These are phyloP conservation scores for Venturia nashicola DNA, from an alignment of 2,329 filamentous ascomycete genomes.

Conservation along the genomic window DNA sequence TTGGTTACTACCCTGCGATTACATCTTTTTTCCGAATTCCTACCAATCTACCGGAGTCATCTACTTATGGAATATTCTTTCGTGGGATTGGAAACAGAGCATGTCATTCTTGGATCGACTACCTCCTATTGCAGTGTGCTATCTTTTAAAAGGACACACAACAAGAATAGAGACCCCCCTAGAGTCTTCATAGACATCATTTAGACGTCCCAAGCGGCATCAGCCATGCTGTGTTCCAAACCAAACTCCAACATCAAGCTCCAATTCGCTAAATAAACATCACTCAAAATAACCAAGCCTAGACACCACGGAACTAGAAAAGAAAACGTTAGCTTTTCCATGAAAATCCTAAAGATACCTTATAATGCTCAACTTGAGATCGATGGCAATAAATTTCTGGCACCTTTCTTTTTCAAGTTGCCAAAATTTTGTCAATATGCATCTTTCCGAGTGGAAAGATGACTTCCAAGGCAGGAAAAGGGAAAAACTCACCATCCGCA, in stretches of 20 bases:
- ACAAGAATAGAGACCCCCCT: background rate
- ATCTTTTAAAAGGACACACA: background rate
- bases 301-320: constrained; percentile 5
- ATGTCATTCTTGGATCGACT: background rate
- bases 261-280: background rate
- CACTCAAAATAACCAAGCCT: background rate
- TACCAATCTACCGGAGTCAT: too few species aligned
- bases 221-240: background rate
- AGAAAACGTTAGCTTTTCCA: background rate
- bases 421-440: too few species aligned
- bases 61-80: too few species aligned
- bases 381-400: background rate
- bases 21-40: too few species aligned
- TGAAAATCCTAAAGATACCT: background rate
- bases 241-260: background rate
- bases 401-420: too few species aligned
- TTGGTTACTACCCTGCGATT: too few species aligned
- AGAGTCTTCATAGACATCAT: background rate
- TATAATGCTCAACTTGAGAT: background rate
- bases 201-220: background rate
- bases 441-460: too few species aligned
- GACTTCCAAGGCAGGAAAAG: too few species aligned
- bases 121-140: background rate
- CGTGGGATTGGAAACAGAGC: too few species aligned
- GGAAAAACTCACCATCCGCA: constrained; percentile 19